Evolutionary conservation across 441 rosid genomes (phyloP), one percentile per base, ranked within the genome.

Genomic region (Pelargonium citronellum): DNA sequence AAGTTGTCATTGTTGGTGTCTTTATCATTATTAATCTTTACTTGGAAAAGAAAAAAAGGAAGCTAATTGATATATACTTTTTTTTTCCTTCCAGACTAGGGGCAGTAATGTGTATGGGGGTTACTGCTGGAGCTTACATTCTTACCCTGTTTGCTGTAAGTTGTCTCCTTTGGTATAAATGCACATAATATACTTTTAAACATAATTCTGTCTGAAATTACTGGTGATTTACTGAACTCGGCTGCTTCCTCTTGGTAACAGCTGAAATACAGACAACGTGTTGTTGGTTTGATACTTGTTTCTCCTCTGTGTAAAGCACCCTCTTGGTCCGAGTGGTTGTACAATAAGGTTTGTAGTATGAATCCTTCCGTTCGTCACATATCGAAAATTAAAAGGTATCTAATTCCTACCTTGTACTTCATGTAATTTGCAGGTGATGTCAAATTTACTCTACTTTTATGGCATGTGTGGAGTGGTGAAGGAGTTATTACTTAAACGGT

Each of bases 291-390:
- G 76, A 91, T 94, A 76, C 92, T 94, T 69, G 80, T 94, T 72
- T 91, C 99, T 76, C 99, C 99, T 49, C 78, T 94, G 71, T 91
- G 96, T 86, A 87, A 81, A 81, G 87, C 87, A 37, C 97, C 99
- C 68, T 94, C 97, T 57, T 94, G 96, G 96, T 83, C 96, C 67
- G 99, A 94, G 83, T 94, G 99, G 99, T 75, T 94, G 71, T 89
- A 80, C 72, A 90, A 91, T 73, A 94, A 94, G 97, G 99, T 94
- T 46, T 30, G 63, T 79, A 61, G 61, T 69, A 64, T 61, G 39
- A 61, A 69, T 34, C 65, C 39, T 46, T 11, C 49, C 13, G 51
- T 11, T 13, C 13, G 51, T 10, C n/a, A 46, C n/a, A 12, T 46
- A 11, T 46, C n/a, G 2, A 3, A 46, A 12, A 12, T 46, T 19